These are phyloP conservation scores for Mortierella polycephala DNA, from an alignment of 371 early-diverging fungal genomes.

Conservation along the genomic window DNA sequence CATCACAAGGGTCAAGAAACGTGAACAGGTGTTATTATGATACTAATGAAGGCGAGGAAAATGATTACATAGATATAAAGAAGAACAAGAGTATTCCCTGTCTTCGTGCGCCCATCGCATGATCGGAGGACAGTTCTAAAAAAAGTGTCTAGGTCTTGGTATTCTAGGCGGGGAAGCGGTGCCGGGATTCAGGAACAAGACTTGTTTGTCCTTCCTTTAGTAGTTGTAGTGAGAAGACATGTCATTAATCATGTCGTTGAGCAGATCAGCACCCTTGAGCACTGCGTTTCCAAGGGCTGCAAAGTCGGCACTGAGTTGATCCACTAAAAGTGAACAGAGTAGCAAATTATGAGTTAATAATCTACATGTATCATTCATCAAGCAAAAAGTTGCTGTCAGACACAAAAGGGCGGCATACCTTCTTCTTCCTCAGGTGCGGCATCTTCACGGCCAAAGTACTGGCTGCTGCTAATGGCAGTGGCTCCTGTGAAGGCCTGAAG, in stretches of 20 bases:
- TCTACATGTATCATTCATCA: too few relatives aligned
- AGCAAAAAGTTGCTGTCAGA: too few relatives aligned
- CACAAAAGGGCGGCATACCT: not conserved
- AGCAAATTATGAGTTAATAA: not conserved
- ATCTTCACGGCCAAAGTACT: conserved; percentile 85
- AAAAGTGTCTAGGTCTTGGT: not conserved
- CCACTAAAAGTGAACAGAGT: conserved; percentile 7
- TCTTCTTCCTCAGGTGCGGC: conserved; percentile 45
- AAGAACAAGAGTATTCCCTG: too few relatives aligned
- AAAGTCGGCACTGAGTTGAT: conserved; percentile 66
- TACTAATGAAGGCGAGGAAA: too few relatives aligned
- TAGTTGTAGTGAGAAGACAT: conserved; percentile 56
- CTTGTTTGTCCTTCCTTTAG: conserved; percentile 19
- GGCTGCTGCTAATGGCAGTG: conserved; percentile 80
- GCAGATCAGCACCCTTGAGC: conserved; percentile 63
- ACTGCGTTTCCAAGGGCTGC: conserved; percentile 77
- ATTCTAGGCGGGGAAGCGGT: too few relatives aligned
- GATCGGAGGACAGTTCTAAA: not conserved
- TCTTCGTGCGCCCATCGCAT: too few relatives aligned
- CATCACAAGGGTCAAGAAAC: too few relatives aligned
- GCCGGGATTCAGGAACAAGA: too few relatives aligned
- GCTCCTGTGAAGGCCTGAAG: conserved; percentile 80
- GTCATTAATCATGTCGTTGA: conserved; percentile 50
- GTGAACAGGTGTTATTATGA: too few relatives aligned
- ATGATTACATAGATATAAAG: too few relatives aligned